A percentile compares a stretch with the other conserved stretches of the same genome.
phyloP scores from a whole-genome alignment of 345 rosid species.

The Fremontodendron californicum region DNA sequence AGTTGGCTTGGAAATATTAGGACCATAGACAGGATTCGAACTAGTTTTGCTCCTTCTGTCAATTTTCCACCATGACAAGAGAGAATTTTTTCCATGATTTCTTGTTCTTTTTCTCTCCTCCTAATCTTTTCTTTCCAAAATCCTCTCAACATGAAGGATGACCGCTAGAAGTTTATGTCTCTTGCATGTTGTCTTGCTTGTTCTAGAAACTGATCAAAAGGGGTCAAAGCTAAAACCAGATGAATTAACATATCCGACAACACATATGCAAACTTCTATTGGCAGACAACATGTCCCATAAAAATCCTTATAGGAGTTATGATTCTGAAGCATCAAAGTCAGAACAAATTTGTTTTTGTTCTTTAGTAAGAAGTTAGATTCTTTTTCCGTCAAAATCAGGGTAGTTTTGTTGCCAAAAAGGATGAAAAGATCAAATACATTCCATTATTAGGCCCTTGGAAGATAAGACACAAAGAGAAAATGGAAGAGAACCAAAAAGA shows the following conservation, averaged over 20 bases:
- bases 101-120: constrained; percentile 32
- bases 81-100: constrained; percentile 44
- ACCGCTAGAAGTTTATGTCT: constrained; percentile 15
- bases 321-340: not conserved
- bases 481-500: not conserved
- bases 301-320: not conserved
- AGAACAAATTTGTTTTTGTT: not conserved
- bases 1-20: constrained; percentile 23
- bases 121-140: constrained; percentile 12
- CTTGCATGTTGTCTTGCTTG: constrained; percentile 47
- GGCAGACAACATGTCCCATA: not conserved
- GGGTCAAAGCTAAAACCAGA: not conserved
- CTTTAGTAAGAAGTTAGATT: not conserved
- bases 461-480: not conserved
- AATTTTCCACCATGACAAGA: constrained; percentile 48
- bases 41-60: constrained; percentile 32
- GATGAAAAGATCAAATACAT: not conserved
- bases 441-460: not conserved
- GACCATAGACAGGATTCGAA: constrained; percentile 17
- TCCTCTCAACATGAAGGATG: constrained; percentile 21
- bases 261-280: not conserved
- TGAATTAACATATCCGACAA: not conserved
- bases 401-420: not conserved
- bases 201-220: constrained; percentile 42
- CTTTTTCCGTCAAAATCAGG: not conserved